phyloP scores from a whole-genome alignment of 164 flowering plant species.

The Kingdonia uniflora region DNA sequence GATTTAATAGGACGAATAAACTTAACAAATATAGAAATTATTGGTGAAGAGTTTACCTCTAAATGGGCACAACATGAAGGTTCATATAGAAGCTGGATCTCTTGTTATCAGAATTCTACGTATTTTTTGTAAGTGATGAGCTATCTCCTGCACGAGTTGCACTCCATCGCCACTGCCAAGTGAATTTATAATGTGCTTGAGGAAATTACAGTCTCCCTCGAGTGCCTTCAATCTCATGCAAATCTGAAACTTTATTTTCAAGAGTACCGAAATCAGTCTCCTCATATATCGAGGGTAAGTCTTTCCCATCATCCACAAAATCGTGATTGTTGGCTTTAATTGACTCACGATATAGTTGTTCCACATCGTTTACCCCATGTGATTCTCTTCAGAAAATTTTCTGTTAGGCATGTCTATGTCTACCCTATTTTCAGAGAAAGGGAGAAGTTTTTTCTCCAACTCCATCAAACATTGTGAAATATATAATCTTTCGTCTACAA shows the following conservation, averaged over 20 bases:
- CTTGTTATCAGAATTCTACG: slow-evolving; percentile 30
- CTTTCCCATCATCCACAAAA: neutral
- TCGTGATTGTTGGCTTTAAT: neutral
- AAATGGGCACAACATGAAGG: slow-evolving; percentile 3
- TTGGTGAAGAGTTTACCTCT: slow-evolving; percentile 15
- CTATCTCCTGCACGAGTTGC: slow-evolving; percentile 53
- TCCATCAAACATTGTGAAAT: slow-evolving; percentile 35
- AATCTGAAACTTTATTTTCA: slow-evolving; percentile 29
- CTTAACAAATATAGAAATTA: too few relatives aligned
- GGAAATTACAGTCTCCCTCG: slow-evolving; percentile 45
- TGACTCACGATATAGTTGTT: slow-evolving; percentile 6
- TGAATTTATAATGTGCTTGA: slow-evolving; percentile 40
- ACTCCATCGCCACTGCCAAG: slow-evolving; percentile 49
- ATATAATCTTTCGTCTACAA: slow-evolving; percentile 44
- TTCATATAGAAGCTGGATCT: slow-evolving; percentile 16
- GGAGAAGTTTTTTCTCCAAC: slow-evolving; percentile 43
- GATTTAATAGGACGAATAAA: too few relatives aligned
- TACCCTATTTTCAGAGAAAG: slow-evolving; percentile 19
- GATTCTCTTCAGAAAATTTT: slow-evolving; percentile 12
- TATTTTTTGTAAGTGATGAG: slow-evolving; percentile 44
- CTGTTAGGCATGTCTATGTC: slow-evolving; percentile 16
- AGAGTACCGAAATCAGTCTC: slow-evolving; percentile 20
- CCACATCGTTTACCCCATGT: slow-evolving; percentile 6
- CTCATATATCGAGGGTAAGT: neutral
- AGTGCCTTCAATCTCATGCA: slow-evolving; percentile 46